Conservation (phyloP, 129 eudicot species). For the Tanacetum coccineum region DNA sequence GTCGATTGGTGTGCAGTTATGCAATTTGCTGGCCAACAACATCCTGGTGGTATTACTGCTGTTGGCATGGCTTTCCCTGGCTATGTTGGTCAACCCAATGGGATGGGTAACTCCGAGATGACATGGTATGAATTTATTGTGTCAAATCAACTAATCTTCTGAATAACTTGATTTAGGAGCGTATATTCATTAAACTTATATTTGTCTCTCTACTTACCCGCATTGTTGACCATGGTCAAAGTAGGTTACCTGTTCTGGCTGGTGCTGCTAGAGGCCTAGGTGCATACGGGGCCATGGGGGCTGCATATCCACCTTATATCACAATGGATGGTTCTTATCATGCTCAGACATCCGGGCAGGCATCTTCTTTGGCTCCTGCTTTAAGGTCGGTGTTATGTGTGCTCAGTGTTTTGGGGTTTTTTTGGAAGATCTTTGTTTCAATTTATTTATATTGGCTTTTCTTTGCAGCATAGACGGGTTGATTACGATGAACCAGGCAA, state of each 20-base stretch:
- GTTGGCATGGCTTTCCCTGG: constrained; percentile 97
- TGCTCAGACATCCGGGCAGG: constrained; percentile 56
- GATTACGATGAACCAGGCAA: constrained; percentile 32
- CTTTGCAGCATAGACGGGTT: constrained; percentile 61
- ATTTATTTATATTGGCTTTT: neutral
- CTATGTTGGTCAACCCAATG: constrained; percentile 80
- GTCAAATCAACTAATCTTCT: too few species aligned
- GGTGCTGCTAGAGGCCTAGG: constrained; percentile 76
- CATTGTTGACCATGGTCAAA: constrained; percentile 2
- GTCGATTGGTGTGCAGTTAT: constrained; percentile 59
- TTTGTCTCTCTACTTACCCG: too few species aligned
- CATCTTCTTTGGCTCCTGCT: constrained; percentile 36
- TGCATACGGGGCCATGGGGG: constrained; percentile 69
- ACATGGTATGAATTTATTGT: constrained; percentile 49
- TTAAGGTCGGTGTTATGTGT: constrained; percentile 34
- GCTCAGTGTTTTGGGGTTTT: neutral
- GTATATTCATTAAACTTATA: too few species aligned
- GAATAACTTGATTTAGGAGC: too few species aligned
- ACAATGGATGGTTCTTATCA: constrained; percentile 63
- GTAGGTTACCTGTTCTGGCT: constrained; percentile 86
- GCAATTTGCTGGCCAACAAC: constrained; percentile 89
- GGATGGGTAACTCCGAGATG: constrained; percentile 91
- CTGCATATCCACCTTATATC: constrained; percentile 55
- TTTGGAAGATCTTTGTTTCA: neutral
- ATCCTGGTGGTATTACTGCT: constrained; percentile 85